Base-by-base conservation (phyloP, 345 rosid genomes). In the Acer campestre region DNA sequence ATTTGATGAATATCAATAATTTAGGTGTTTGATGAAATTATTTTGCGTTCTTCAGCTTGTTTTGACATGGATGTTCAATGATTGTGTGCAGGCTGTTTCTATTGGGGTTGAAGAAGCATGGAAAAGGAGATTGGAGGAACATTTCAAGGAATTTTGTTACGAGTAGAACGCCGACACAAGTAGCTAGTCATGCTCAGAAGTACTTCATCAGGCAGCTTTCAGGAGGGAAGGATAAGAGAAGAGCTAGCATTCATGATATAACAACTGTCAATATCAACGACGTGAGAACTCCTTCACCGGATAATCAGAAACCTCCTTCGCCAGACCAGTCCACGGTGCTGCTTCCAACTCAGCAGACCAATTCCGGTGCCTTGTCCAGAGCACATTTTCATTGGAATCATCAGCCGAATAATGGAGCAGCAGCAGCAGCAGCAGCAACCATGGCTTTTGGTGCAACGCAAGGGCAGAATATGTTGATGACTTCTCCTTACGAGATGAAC, bases 111-210 rank as follows among this genome's bases (percentile, higher is more conserved):
- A 93, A 91, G 67, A 96, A 94, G 87, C 93, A 96, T 72, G 99
- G 99, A 12, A 96, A 93, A 79, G 99, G 99, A 73, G 98, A 93
- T 74, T 95, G 99, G 99, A 90, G 99, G 76, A 92, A 93, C 72
- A 95, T 95, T 51, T 92, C 99, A 1, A 86, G 91, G 61, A 89
- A 93, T 68, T 95, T 87, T 55, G 98, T 95, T 61, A 88, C 83
- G 20, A 89, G 94, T 14, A 80, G 98, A 79, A 95, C 99, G 4
- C 95, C 99, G 2, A 93, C 99, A 23, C 98, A 95, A 75, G 99
- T 95, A 4, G 99, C 99, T 51, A 93, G 98, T 25, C 99, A 95
- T 80, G 98, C 99, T 53, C 99, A 96, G 67, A 96, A 96, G 83
- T 96, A 96, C 80, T 96, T 94, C 61, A 94, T 96, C 80, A 79